Conservation (phyloP, 2,329 filamentous ascomycete genomes). For the Didymella sp. region DNA sequence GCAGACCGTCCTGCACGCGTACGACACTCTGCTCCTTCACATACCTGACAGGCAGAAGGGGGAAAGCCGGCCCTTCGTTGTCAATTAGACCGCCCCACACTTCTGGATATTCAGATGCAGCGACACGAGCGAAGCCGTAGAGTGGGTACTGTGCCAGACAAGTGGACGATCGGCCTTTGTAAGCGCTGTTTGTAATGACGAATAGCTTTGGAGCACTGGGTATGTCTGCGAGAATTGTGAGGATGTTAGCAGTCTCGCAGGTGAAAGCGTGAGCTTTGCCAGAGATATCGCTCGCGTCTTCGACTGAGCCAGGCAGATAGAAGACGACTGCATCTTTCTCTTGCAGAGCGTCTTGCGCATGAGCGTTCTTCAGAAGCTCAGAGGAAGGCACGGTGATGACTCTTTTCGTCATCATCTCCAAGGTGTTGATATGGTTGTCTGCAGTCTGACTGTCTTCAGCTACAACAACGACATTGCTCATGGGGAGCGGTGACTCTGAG, state of each 20-base stretch:
- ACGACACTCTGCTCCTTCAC: conserved; percentile 46
- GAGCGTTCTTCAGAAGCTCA: conserved; percentile 16
- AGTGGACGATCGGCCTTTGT: conserved; percentile 34
- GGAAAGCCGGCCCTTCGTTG: conserved; percentile 27
- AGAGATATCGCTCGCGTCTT: conserved; percentile 14
- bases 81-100: conserved; percentile 52
- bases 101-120: conserved; percentile 51
- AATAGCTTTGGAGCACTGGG: conserved; percentile 34
- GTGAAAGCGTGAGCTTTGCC: conserved; percentile 26
- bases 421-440: conserved; percentile 25
- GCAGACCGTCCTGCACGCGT: conserved; percentile 50
- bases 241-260: conserved; percentile 30
- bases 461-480: conserved; percentile 37
- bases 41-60: conserved; percentile 13
- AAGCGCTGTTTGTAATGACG: conserved; percentile 38
- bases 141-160: conserved; percentile 48
- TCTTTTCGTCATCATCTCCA: conserved; percentile 15
- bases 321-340: conserved; percentile 21
- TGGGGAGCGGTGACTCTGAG: conserved; percentile 38
- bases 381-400: conserved; percentile 10
- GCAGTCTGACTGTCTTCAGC: conserved; percentile 29
- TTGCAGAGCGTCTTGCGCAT: conserved; percentile 8
- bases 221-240: conserved; percentile 24
- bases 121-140: conserved; percentile 50
- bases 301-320: conserved; percentile 25